Evolutionary conservation across 331 rosid species (phyloP).

Genomic region (Ulmus americana): DNA sequence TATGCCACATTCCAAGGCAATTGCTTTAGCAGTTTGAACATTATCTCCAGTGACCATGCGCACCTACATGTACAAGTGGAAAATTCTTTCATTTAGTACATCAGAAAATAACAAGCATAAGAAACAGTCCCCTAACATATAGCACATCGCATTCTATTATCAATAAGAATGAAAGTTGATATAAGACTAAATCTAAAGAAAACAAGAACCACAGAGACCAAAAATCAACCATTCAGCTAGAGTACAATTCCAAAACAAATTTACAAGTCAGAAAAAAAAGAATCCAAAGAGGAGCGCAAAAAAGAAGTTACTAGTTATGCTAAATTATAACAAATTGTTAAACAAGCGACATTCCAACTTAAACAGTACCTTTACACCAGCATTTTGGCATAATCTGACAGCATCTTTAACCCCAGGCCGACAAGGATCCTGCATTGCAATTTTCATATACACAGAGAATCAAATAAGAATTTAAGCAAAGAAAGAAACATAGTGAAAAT

Average conservation of each 20-base stretch:
- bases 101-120: not conserved
- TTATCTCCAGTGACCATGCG: constrained; percentile 96
- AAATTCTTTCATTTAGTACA: not conserved
- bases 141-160: too few relatives aligned
- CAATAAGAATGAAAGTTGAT: too few relatives aligned
- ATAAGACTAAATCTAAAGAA: not conserved
- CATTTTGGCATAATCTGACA: constrained; percentile 68
- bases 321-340: too few relatives aligned
- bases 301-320: not conserved
- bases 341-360: too few relatives aligned
- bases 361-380: constrained; percentile 70
- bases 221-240: not conserved
- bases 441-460: constrained; percentile 8
- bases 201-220: not conserved
- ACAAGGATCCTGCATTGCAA: constrained; percentile 81
- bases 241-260: too few relatives aligned
- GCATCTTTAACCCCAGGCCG: constrained; percentile 74
- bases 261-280: too few relatives aligned
- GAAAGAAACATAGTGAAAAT: not conserved
- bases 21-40: constrained; percentile 82
- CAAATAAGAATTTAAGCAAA: not conserved
- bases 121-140: not conserved
- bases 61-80: constrained; percentile 32
- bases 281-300: too few relatives aligned
- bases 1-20: constrained; percentile 89